Evolutionary conservation across 495 filamentous ascomycete genomes (phyloP), one percentile per base, ranked within the genome.

Genomic region (Aspergillus panamensis): DNA sequence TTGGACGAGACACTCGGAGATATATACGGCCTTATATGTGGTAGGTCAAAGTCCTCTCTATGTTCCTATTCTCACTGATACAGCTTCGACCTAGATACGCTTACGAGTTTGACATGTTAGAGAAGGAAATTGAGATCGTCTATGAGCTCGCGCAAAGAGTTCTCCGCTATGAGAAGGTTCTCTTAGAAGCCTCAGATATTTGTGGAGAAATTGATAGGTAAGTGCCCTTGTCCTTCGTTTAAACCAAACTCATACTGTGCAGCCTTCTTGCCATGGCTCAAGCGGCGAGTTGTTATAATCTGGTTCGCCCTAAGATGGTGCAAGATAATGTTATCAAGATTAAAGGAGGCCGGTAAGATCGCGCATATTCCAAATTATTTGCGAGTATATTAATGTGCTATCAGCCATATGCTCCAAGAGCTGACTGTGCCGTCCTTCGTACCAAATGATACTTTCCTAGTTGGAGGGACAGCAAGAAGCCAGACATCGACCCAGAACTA

Each of bases 81-180:
- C 43, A 2, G 5, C 25, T 25, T 25, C 5, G 25, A 25, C 7
- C 40, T 42, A 40, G 53, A 30, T 19, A 20, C 21, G 6, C 30
- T 30, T 2, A 56, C 8, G 0, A 33, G 2, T 20, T 20, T 12
- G n/a, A 10, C 29, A 35, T 47, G 48, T 20, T 52, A 92, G 94
- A 97, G 64, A 87, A 84, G 55, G 94, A 97, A 64, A 95, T 97
- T 53, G 89, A 96, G 63, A 87, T 98, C 21, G 81, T 93, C 4
- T 86, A 96, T 69, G 79, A 86, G 13, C 80, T 97, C 31, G 84
- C 90, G 1, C 83, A 89, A 30, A 75, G 74, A 53, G 80, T 97
- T 29, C 76, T 96, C 5, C 77, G 84, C 55, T 85, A 88, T 60
- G 88, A 93, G 68, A 75, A 80, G 14, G 66, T 84, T 8, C 80